phyloP scores from a whole-genome alignment of 2,329 filamentous ascomycete genomes.

The Venturia nashicola region DNA sequence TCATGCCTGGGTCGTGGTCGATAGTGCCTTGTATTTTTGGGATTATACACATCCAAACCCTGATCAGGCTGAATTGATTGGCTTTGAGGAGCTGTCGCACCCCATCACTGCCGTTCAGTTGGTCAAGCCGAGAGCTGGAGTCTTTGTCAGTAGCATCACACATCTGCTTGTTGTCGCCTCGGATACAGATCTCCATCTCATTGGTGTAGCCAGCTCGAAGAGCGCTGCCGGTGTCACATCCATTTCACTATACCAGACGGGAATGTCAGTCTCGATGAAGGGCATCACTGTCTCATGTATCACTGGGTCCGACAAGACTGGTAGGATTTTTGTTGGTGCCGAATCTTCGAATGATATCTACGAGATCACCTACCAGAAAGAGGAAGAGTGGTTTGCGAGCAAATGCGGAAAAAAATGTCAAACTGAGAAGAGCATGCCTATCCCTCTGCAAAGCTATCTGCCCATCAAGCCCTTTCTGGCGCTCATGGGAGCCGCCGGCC shows the following conservation, averaged over 20 bases:
- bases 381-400: slow-evolving; percentile 92
- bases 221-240: slow-evolving; percentile 55
- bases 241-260: slow-evolving; percentile 76
- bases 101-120: slow-evolving; percentile 87
- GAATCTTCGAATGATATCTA: slow-evolving; percentile 74
- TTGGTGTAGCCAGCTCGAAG: slow-evolving; percentile 64
- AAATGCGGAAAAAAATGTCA: slow-evolving; percentile 83
- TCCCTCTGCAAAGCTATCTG: slow-evolving; percentile 13
- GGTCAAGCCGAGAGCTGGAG: slow-evolving; percentile 69
- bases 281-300: slow-evolving; percentile 69
- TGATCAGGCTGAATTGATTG: slow-evolving; percentile 77
- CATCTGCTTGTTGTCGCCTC: slow-evolving; percentile 86
- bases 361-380: slow-evolving; percentile 91
- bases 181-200: slow-evolving; percentile 66
- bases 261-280: slow-evolving; percentile 66
- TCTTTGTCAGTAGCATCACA: slow-evolving; percentile 77
- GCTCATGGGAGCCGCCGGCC: slow-evolving; percentile 22
- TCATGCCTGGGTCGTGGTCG: slow-evolving; percentile 90
- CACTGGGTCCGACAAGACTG: slow-evolving; percentile 61
- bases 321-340: slow-evolving; percentile 88
- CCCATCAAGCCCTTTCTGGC: not conserved
- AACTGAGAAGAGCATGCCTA: slow-evolving; percentile 55
- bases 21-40: slow-evolving; percentile 94
- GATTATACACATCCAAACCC: slow-evolving; percentile 91
- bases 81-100: slow-evolving; percentile 79